Percentiles rank a stretch among this genome's conserved stretches.
phyloP scores from a whole-genome alignment of 2,329 filamentous ascomycete genomes.

The Microdochium nivale region DNA sequence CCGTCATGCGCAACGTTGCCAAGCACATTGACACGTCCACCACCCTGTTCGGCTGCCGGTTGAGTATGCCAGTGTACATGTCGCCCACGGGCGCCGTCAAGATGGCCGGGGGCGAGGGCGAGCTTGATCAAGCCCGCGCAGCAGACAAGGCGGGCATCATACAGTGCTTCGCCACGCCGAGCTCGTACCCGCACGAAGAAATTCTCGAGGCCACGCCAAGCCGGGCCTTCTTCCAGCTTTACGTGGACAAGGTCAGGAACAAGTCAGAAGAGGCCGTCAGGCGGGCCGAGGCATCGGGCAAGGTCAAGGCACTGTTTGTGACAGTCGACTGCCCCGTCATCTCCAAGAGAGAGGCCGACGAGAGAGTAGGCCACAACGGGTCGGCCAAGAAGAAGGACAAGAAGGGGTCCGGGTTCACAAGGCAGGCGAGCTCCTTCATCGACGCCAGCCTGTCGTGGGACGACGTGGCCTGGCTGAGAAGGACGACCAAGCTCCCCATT shows the following conservation, averaged over 20 bases:
- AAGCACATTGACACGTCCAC: slow-evolving; percentile 6
- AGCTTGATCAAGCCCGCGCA: not conserved
- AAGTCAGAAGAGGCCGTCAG: slow-evolving; percentile 2
- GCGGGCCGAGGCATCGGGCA: not conserved
- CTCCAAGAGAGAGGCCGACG: slow-evolving; percentile 9
- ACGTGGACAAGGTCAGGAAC: slow-evolving; percentile 5
- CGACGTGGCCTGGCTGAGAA: slow-evolving; percentile 1
- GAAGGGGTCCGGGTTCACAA: slow-evolving; percentile 3
- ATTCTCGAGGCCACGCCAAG: slow-evolving; percentile 3
- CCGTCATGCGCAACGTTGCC: slow-evolving; percentile 12
- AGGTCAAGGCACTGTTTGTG: slow-evolving; percentile 6
- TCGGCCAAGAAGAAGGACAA: not conserved
- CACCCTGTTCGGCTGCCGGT: slow-evolving; percentile 10
- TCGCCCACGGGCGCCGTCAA: slow-evolving; percentile 11
- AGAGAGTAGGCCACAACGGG: slow-evolving; percentile 4
- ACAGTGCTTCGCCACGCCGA: not conserved
- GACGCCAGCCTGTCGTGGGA: slow-evolving; percentile 6
- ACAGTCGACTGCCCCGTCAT: slow-evolving; percentile 4
- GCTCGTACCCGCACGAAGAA: slow-evolving; percentile 5
- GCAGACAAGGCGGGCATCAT: not conserved
- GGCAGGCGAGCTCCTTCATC: slow-evolving; percentile 4
- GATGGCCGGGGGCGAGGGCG: slow-evolving; percentile 5
- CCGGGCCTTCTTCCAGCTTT: slow-evolving; percentile 6
- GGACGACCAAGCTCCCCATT: slow-evolving; percentile 4
- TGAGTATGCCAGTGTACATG: slow-evolving; percentile 13